Base-by-base conservation (phyloP, 78 protist genomes). In the Dictyostelium firmibasis region DNA sequence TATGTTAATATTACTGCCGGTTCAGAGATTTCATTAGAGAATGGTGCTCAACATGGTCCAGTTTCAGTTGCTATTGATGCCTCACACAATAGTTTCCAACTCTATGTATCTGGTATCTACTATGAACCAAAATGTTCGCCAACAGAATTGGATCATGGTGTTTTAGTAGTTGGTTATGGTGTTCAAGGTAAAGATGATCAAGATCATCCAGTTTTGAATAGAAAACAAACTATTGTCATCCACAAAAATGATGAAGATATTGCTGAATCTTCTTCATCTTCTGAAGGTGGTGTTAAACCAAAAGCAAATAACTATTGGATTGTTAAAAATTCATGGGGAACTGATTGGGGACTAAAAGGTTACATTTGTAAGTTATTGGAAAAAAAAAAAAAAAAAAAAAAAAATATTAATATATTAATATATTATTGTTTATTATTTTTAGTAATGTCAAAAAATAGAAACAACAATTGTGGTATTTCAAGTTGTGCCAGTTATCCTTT, bases 31-130 rank as follows among this genome's bases (percentile, higher is more conserved):
- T 35, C 44, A 29, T 35, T 88, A 31, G 81, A 27, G 20, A 36
- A 69, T 41, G 60, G 27, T 36, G 96, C 41, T 36, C 81, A 62
- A 18, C 53, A 14, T 23, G 94, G 92, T 75, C 98, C 98, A 70
- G 98, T 97, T 11, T 94, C 98, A 4, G 97, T 97, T 9, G 98
- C 98, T 8, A 97, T 97, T 67, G 98, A 97, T 86, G 98, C 98
- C 9, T 81, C 84, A 60, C 96, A 86, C 25, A 33, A 74, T 44
- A 38, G 92, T 10, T 97, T 97, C 97, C 97, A 96, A 93, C 77
- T 97, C 36, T 97, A 97, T 96, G 31, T 18, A 62, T 33, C 86
- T 2, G 98, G 98, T 75, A 91, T 97, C 81, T 97, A 96, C 92
- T 53, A 81, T 76, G 97, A 89, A 27, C 96, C 97, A 69, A 33